Conservation (phyloP, 345 rosid genomes). For the Eutrema yunnanense region DNA sequence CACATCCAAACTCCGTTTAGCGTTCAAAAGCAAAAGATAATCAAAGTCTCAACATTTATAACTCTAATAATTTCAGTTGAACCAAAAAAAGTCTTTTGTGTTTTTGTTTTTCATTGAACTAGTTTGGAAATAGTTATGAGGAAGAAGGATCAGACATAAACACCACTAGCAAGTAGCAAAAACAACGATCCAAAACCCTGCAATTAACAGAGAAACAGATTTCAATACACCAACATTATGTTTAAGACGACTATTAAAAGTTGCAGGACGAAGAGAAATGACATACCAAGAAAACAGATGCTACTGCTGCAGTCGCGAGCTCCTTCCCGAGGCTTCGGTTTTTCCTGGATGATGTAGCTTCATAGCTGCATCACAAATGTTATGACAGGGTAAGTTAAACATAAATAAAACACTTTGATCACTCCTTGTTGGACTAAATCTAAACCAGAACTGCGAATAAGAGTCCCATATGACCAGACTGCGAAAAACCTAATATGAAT, state of each 20-base stretch:
- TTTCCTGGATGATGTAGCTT: constrained; percentile 74
- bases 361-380: constrained; percentile 50
- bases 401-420: background rate
- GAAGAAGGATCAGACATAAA: constrained; percentile 55
- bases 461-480: background rate
- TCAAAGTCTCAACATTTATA: background rate
- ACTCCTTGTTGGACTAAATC: background rate
- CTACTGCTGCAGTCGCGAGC: constrained; percentile 63
- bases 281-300: constrained; percentile 77
- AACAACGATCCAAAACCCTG: constrained; percentile 98
- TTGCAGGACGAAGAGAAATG: background rate
- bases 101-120: background rate
- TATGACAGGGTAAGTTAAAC: background rate
- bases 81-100: background rate
- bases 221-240: background rate
- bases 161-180: constrained; percentile 78
- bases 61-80: background rate
- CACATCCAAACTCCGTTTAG: background rate
- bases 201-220: constrained; percentile 7
- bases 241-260: background rate
- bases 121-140: background rate
- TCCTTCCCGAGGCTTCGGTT: constrained; percentile 69
- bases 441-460: background rate
- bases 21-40: background rate
- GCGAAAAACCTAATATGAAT: background rate